Conservation (phyloP, 1,284 basidiomycete genomes). For the Apiotrichum mycotoxinovorans region DNA sequence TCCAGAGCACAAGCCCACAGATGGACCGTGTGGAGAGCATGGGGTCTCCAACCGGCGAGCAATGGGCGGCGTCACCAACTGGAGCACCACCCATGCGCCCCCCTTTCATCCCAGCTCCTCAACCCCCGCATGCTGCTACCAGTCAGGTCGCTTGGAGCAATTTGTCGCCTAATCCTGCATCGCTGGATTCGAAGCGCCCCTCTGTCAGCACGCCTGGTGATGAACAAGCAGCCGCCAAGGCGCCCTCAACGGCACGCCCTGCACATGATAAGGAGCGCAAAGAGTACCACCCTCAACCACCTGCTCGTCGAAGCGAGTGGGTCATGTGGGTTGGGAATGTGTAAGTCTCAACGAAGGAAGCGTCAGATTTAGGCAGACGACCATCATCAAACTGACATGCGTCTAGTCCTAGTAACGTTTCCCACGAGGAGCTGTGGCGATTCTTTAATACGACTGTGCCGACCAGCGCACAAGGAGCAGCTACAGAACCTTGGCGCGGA, state of each 20-base stretch:
- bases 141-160: background rate
- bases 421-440: constrained; percentile 79
- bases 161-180: background rate
- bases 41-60: constrained; percentile 11
- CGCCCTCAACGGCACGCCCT: background rate
- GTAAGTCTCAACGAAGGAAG: constrained; percentile 40
- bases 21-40: constrained; percentile 10
- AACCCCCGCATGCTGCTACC: background rate
- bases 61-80: constrained; percentile 2
- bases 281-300: constrained; percentile 50
- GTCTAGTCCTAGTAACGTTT: constrained; percentile 61
- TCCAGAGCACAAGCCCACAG: constrained; percentile 7
- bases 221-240: constrained; percentile 1
- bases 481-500: constrained; percentile 53
- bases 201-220: constrained; percentile 2
- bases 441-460: constrained; percentile 64
- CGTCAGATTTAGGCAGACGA: background rate
- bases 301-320: constrained; percentile 74
- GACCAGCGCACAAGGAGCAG: constrained; percentile 9
- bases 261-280: constrained; percentile 37
- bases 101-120: background rate
- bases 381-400: background rate
- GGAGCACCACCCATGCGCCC: background rate
- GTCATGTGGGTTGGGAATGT: constrained; percentile 76
- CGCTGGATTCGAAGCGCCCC: constrained; percentile 1